Base-by-base conservation (phyloP, 192 early-diverging fungal genomes). In the Chytriomyces confervae region DNA sequence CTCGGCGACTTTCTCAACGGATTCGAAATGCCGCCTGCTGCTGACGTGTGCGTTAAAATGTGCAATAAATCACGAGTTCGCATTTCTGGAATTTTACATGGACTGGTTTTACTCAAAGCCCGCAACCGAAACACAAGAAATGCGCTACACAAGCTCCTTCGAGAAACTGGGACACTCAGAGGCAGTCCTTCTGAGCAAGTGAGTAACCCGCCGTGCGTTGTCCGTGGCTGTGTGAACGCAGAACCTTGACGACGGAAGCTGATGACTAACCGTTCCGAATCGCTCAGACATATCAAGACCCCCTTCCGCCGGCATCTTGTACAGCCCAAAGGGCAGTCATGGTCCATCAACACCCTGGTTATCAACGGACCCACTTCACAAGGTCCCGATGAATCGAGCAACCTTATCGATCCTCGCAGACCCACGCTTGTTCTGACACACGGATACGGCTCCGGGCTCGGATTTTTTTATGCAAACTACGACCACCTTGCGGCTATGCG, bases 391-490 rank as follows among this genome's bases (percentile, higher is more conserved):
- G 53, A 29, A 10, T 18, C 66, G 8, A 4, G 4, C 18, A 18
- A 36, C 7, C 10, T 68, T 16, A 44, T 74, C 36, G 74, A 76
- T 50, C 74, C 74, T 57, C 43, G 68, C 68, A n/a, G 49, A n/a
- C 16, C 16, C 49, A 20, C 68, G 29, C 79, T 94, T 44, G 92
- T 94, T 0, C 85, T 95, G 63, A 87, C 86, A 62, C 94, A 95
- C 80, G 94, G 94, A 6, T 95, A 91, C 76, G 94, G 94, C 20
- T 91, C 91, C 44, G 94, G 92, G 1, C 75, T 95, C 5, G 94
- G 91, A 0, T 94, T 95, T 77, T 95, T 93, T 75, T 93, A 91
- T 79, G 69, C 78, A n/a, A 79, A 79, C 77, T 71, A 71, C 70
- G 77, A 79, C 68, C 45, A 46, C 20, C 70, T 79, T 20, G 47